Base-by-base conservation (phyloP, 2,329 filamentous ascomycete genomes). In the Teratosphaeriaceae sp. region DNA sequence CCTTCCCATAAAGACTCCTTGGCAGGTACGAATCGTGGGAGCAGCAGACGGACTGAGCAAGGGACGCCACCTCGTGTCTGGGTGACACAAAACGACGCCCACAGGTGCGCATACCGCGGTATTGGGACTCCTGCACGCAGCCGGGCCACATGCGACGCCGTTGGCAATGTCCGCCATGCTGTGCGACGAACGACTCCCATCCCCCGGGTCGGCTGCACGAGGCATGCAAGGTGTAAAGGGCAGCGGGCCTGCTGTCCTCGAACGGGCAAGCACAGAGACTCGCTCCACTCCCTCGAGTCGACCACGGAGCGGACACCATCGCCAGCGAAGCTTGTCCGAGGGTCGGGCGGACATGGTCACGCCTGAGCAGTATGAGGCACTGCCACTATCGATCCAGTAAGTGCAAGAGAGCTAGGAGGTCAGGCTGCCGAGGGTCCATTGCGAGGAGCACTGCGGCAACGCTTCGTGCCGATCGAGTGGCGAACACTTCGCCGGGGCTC, bases 301-400 rank as follows among this genome's bases (percentile, higher is more conserved):
- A 24, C 3, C 19, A 23, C 9, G 12, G 15, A 39, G 36, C 38
- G 20, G 26, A 40, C 38, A 31, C 23, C 42, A 31, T 7, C 23
- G 33, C 20, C 45, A 30, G 21, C 42, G 43, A 18, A 45, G 39
- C 40, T 21, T 11, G 4, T 46, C 40, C 20, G 40, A 43, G 9
- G 36, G 45, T n/a, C 36, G 38, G 12, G 24, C 44, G 21, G 50
- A 48, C 20, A 54, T 58, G 53, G 42, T 58, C 15, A 48, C 58
- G 27, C 50, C 64, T 50, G 62, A 64, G 44, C 65, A 70, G 43
- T 70, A 63, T 54, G 62, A 65, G 38, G 55, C 61, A 26, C 58
- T 72, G 47, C 68, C 69, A 16, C 40, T 57, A 50, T 65, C 66
- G 44, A 60, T 72, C 39, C 64, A 67, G 68, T 71, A 62, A 56